phyloP scores from a whole-genome alignment of 108 stramenopile genomes.

The Discostella pseudostelligera region DNA sequence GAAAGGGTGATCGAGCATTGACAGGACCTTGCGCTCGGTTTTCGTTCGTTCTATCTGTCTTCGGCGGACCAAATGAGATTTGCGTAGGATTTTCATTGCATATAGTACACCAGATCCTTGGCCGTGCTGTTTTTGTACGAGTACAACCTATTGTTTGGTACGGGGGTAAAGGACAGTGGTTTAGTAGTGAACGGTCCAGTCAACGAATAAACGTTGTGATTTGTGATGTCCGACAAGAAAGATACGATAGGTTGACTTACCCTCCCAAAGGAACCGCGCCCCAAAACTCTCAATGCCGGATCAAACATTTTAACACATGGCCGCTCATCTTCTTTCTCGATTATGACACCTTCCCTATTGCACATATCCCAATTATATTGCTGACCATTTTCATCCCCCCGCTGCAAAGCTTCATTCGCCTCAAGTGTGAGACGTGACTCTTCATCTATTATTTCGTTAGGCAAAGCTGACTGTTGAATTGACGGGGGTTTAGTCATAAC shows the following conservation, averaged over 20 bases:
- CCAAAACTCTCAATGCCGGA: conserved; percentile 79
- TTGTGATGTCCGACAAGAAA: no score
- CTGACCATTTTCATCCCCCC: conserved; percentile 16
- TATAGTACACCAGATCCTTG: conserved; percentile 75
- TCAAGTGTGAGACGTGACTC: conserved; percentile 9
- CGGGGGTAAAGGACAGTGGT: no score
- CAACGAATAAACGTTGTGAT: no score
- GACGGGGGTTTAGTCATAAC: conserved; percentile 1
- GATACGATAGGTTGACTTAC: conserved; percentile 45
- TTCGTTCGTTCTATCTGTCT: conserved; percentile 95
- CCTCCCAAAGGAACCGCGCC: conserved; percentile 91
- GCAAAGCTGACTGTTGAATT: background rate
- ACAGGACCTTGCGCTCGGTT: conserved; percentile 95
- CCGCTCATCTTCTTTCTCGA: conserved; percentile 29
- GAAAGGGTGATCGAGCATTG: conserved; percentile 83
- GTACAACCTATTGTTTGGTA: conserved; percentile 57
- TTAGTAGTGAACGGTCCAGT: no score
- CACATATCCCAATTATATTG: conserved; percentile 17
- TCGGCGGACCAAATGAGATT: conserved; percentile 88
- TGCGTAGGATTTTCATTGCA: conserved; percentile 98
- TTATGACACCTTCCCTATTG: background rate
- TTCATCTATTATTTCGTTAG: conserved; percentile 10
- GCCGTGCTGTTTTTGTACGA: conserved; percentile 83
- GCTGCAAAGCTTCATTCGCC: conserved; percentile 18
- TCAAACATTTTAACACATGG: conserved; percentile 85